Base-by-base conservation (phyloP, 441 rosid genomes). In the Brassica balearica region DNA sequence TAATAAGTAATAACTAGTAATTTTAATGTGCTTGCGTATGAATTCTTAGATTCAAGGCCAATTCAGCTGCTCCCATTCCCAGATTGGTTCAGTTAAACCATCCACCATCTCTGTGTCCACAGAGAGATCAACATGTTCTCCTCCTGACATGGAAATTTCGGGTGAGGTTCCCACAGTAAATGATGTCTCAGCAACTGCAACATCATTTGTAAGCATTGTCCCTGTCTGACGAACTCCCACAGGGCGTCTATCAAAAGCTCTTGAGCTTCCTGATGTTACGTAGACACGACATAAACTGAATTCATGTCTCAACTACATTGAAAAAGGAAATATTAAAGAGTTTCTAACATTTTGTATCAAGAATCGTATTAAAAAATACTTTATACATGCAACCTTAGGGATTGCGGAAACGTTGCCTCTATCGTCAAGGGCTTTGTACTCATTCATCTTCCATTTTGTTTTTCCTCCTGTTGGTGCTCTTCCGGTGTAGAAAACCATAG, bases 391-490 rank as follows among this genome's bases (percentile, higher is more conserved):
- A 58, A 92, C 97, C 92, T 75, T 77, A 19, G 90, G 94, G 80
- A 71, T 51, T 25, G 78, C 27, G 25, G 91, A 78, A n/a, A 81
- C 29, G 46, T 83, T 75, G 34, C 84, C 25, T 10, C n/a, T 77
- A 41, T 76, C 80, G 70, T 89, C 89, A 59, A 88, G 83, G 72
- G 95, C 92, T 86, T 84, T 87, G 72, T 91, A 93, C 82, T 91
- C 98, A 46, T 93, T 78, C 94, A 91, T 87, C 84, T 93, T 93
- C 92, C 94, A 93, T 74, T 87, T 89, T 69, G 94, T 90, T 88
- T 93, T 93, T 34, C 66, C 85, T 60, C 95, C 97, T 0, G 85
- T 59, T 0, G 97, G 97, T 63, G 94, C 91, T 85, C 82, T 89
- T 17, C 98, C 98, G 5, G 25, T 82, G 41, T 93, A 91, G 86